Evolutionary conservation across 2,329 filamentous ascomycete species (phyloP), one percentile per base, ranked within the genome.

Genomic region (Penicillium sp.): DNA sequence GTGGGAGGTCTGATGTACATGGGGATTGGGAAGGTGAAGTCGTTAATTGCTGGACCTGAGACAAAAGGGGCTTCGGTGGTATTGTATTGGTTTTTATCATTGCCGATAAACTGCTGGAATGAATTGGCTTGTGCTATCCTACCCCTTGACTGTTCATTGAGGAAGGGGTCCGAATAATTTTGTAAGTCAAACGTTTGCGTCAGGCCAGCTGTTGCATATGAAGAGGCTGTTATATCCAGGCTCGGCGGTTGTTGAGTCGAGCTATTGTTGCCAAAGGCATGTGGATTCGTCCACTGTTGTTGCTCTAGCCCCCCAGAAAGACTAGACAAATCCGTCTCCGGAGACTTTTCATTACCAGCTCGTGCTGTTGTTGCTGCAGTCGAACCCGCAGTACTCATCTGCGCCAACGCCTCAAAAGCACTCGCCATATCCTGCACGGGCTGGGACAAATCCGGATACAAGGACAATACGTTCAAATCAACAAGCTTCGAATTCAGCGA

Each of bases 361-460:
- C 11, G 12, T 46, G 20, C 30, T 40, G 43, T 5, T 5, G 21
- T 18, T 16, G 23, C 5, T 11, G 20, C 26, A 16, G 20, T 3
- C 7, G 2, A 33, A 9, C 12, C 35, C n/a, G 35, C 16, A 40
- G 35, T 16, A 40, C 35, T 40, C 56, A 54, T 42, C 28, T 58
- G 51, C 12, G 24, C 43, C 35, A 54, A 12, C 3, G 51, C 11
- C 24, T 42, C 38, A 20, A 55, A 59, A 5, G 23, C 43, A 6
- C 14, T 23, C 14, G 42, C 46, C 47, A 50, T 47, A 23, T 55
- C 53, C 14, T n/a, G 28, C 40, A 59, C 26, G 14, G 24, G 30
- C 12, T 51, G 47, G 3, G 38, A 47, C 28, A 59, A 9, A 14
- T 28, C 52, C 6, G 52, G 57, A 42, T 42, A 47, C 18, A 56